phyloP scores from a whole-genome alignment of 1,139 yeast species.

The Saccharomyces hybrid region DNA sequence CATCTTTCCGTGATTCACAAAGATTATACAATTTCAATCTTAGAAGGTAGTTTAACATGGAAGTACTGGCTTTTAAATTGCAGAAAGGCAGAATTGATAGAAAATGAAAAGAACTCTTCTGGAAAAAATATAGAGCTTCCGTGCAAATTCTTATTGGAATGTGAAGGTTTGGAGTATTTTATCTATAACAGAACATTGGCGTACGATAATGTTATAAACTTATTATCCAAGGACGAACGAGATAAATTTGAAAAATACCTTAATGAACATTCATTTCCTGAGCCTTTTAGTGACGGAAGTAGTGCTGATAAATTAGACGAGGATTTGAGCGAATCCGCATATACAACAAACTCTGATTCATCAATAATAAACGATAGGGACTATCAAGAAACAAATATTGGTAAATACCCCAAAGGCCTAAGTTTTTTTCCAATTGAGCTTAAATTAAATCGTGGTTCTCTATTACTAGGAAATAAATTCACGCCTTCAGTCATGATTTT shows the following conservation, averaged over 20 bases:
- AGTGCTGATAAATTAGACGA: slow-evolving; percentile 5
- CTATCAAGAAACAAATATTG: slow-evolving; percentile 9
- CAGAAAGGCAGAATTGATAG: slow-evolving; percentile 39
- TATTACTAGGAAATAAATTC: slow-evolving; percentile 68
- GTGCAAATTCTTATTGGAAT: slow-evolving; percentile 47
- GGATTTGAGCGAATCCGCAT: slow-evolving; percentile 2
- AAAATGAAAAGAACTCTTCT: slow-evolving; percentile 32
- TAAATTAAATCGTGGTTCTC: slow-evolving; percentile 56
- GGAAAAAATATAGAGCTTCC: slow-evolving; percentile 45
- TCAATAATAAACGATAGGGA: slow-evolving; percentile 19
- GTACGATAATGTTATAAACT: slow-evolving; percentile 55
- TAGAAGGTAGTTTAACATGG: slow-evolving; percentile 78
- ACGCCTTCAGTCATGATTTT: slow-evolving; percentile 67
- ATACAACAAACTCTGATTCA: slow-evolving; percentile 3
- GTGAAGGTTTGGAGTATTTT: slow-evolving; percentile 77
- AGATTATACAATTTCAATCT: slow-evolving; percentile 60
- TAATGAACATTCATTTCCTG: slow-evolving; percentile 12
- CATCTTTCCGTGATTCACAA: slow-evolving; percentile 63
- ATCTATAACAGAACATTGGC: slow-evolving; percentile 72
- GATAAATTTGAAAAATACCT: slow-evolving; percentile 24
- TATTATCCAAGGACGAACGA: slow-evolving; percentile 32
- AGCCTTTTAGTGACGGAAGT: slow-evolving; percentile 9
- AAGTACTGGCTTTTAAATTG: slow-evolving; percentile 69
- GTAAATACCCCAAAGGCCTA: slow-evolving; percentile 26
- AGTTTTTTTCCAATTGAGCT: slow-evolving; percentile 51